Base-by-base conservation (phyloP, 108 stramenopile species). In the Bacterosira constricta region DNA sequence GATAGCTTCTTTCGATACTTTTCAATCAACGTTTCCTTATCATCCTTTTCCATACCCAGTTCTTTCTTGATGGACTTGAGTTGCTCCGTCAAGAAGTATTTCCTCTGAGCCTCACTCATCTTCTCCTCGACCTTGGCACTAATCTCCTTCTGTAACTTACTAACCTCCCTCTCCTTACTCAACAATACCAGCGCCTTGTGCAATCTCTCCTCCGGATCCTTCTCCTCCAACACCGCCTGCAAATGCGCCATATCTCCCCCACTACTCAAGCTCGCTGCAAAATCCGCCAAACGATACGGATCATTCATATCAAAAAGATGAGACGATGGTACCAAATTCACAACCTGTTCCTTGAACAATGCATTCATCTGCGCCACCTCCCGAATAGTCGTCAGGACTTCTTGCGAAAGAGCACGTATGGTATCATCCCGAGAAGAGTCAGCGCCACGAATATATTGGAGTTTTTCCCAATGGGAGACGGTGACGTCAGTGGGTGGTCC, bases 21-120 rank as follows among this genome's bases (percentile, higher is more conserved):
- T 52, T 89, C 83, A 56, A 98, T 81, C 21, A 97, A 67, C 13
- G 90, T 91, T 44, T 98, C 96, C 69, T 99, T 99, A 56, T 97
- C 99, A 63, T 99, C 98, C 29, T 89, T 90, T 70, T 98, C 99
- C 85, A 98, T 91, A n/a, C 99, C 99, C 17, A 99, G 85, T 82
- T 98, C 98, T 75, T 97, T 97, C 79, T 99, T 98, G 77, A 99
- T 99, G n/a, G 84, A 90, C 72, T 99, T 98, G 45, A 98, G 88
- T 81, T 99, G 98, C 78, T 99, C 97, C 55, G 64, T 94, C 39
- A 99, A 77, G 67, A 99, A 95, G 82, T 98, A 98, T 44, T 91
- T 89, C 12, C 98, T 82, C 69, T 99, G 97, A 51, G 91, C 73
- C 63, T 93, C 90, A 27, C 81, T 90, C 86, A 98, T 97, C 73